Evolutionary conservation across 2,329 filamentous ascomycete genomes (phyloP).

Genomic region (Phialophora expanda): DNA sequence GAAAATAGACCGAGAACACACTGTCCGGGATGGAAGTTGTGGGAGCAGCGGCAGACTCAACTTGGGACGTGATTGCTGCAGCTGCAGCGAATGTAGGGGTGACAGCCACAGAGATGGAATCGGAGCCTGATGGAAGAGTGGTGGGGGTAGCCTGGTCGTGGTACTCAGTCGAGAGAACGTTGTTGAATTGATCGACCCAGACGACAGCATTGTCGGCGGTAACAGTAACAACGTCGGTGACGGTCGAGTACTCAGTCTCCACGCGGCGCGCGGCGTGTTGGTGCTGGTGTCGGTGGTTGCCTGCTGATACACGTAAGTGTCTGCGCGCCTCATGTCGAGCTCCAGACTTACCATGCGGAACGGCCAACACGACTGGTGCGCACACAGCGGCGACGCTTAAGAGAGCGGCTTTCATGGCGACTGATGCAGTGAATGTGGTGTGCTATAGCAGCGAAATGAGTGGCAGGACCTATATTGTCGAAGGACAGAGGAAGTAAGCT

Average conservation of each 20-base stretch:
- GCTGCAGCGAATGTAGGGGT: slow-evolving; percentile 1
- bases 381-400: slow-evolving; percentile 25
- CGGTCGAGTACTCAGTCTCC: slow-evolving; percentile 25
- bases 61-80: slow-evolving; percentile 19
- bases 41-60: slow-evolving; percentile 26
- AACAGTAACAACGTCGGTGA: slow-evolving; percentile 32
- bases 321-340: slow-evolving; percentile 5
- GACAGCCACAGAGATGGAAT: background rate
- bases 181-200: slow-evolving; percentile 65
- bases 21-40: slow-evolving; percentile 16
- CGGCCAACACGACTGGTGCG: slow-evolving; percentile 28
- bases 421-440: slow-evolving; percentile 10
- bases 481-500: slow-evolving; percentile 27
- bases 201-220: slow-evolving; percentile 52
- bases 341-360: slow-evolving; percentile 35
- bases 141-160: slow-evolving; percentile 39
- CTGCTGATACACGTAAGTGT: slow-evolving; percentile 23
- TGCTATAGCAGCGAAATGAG: slow-evolving; percentile 27
- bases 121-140: slow-evolving; percentile 15
- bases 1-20: slow-evolving; percentile 16
- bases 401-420: slow-evolving; percentile 29
- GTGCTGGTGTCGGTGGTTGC: slow-evolving; percentile 29
- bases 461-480: slow-evolving; percentile 25
- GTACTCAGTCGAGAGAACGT: slow-evolving; percentile 52
- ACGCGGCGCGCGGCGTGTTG: slow-evolving; percentile 25